Evolutionary conservation across 1,139 yeast genomes (phyloP), one percentile per base, ranked within the genome.

Genomic region (Yamadazyma triangularis): DNA sequence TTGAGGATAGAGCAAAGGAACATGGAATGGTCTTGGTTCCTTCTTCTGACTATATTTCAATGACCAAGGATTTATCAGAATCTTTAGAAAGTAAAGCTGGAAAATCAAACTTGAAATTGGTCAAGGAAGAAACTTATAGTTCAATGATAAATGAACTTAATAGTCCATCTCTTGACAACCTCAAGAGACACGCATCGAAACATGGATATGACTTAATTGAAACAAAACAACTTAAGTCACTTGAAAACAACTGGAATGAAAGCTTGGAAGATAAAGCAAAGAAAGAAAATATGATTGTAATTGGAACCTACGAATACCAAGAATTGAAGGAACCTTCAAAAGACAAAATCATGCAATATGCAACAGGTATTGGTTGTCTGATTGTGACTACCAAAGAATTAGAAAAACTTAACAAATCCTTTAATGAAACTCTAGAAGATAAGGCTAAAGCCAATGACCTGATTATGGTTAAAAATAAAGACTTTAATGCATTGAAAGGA

Each of bases 91-190:
- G 41, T 2, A 48, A 43, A 30, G 62, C 60, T 4, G 29, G 33
- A 11, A 38, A 32, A 24, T 30, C 28, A 9, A 44, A 45, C 8
- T 15, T 42, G 36, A 34, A 28, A 5, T 27, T 53, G n/a, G 18
- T 53, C 5, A 35, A 48, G n/a, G 29, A 27, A 9, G 36, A 29
- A 1, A 45, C 43, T n/a, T 42, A 40, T 22, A 30, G 41, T 2
- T 33, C 31, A 13, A 36, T 47, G 8, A 36, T 11, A 20, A 21
- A 22, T 8, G 8, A 24, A 7, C 25, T 29, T n/a, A 21, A 24
- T 8, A 20, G 29, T 4, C 68, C 70, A 4, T 31, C 52, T 1
- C 14, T 47, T 15, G 57, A 50, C 2, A 48, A 46, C 35, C 45
- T 62, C 33, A 36, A 35, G 13, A 40, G 39, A 5, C 52, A 54